Evolutionary conservation across 2,329 filamentous ascomycete species (phyloP), one percentile per base, ranked within the genome.

Genomic region (Trichoderma koningii): DNA sequence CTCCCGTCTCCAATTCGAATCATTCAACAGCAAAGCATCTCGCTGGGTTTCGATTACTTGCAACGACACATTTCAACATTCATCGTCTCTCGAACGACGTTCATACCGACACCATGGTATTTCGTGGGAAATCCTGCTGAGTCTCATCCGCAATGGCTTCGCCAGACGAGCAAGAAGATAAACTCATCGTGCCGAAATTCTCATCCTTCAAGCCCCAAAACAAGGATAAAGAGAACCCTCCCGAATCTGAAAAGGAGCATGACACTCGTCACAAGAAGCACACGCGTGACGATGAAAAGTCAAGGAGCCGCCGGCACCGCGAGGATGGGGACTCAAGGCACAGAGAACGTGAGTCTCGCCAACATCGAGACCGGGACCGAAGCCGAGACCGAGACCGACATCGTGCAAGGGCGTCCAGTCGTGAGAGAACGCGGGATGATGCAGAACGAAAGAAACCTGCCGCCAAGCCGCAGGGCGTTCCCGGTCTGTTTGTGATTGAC

Each of bases 121-220:
- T 28, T 30, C 19, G 44, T n/a, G n/a, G 23, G 38, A 19, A 41
- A 38, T n/a, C 52, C 17, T 44, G 45, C 34, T 64, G 52, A 64
- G 51, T 30, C 30, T 64, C 23, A 30, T 51, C 14, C 19, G 51
- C 53, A 17, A 64, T 64, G 61, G 52, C 61, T 9, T 56, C 61
- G 15, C 38, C 17, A 56, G 52, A 64, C 52, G 52, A 30, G 19
- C 51, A 56, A 30, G 28, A 60, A 19, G 9, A 47, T 9, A 67
- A 69, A 12, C 47, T 72, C 34, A 73, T 69, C 17, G 69, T 71
- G 5, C 91, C 91, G 6, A 92, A 87, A 70, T 93, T 94, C 72
- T 81, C 86, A 21, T 93, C 90, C 68, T 94, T 93, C 79, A 88
- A 84, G 69, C 57, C 85, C 42, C 74, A 72, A 23, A 68, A 68